These are phyloP conservation scores for Litchi chinensis DNA, from an alignment of 345 rosid genomes.

Conservation along the genomic window DNA sequence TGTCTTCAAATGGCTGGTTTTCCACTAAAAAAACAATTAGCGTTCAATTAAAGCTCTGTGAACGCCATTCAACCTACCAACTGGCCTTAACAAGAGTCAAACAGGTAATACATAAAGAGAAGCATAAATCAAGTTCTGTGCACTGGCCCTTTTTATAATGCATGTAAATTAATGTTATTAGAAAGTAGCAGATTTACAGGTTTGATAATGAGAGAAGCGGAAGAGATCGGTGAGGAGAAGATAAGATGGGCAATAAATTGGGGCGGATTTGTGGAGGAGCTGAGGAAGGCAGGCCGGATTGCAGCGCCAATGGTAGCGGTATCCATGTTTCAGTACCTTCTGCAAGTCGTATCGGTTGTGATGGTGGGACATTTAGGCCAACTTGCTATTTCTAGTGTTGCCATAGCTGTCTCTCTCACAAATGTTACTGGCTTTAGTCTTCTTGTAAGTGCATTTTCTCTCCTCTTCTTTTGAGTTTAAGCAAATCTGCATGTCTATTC, in stretches of 20 bases:
- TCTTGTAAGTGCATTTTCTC: conserved; percentile 19
- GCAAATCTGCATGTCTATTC: too few species aligned
- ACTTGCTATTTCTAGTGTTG: conserved; percentile 30
- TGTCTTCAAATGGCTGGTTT: background rate
- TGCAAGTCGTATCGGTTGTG: conserved; percentile 29
- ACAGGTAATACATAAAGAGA: background rate
- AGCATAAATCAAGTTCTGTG: background rate
- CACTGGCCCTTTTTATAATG: background rate
- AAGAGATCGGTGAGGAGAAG: conserved; percentile 6
- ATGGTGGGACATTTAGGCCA: conserved; percentile 31
- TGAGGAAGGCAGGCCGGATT: conserved; percentile 23
- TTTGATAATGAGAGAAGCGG: background rate
- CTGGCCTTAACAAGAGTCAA: background rate
- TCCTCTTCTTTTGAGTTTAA: too few species aligned
- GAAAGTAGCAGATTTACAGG: background rate
- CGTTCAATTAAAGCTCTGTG: background rate
- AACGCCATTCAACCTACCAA: background rate
- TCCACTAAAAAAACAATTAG: background rate
- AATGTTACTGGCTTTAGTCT: conserved; percentile 39
- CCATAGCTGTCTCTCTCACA: conserved; percentile 35
- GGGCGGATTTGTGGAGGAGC: conserved; percentile 19
- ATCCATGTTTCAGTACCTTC: conserved; percentile 29
- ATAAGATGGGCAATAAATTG: conserved; percentile 14
- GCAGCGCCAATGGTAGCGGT: conserved; percentile 35
- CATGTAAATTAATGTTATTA: background rate